phyloP scores from a whole-genome alignment of 2,329 filamentous ascomycete genomes.

The Orbilia ellipsospora region DNA sequence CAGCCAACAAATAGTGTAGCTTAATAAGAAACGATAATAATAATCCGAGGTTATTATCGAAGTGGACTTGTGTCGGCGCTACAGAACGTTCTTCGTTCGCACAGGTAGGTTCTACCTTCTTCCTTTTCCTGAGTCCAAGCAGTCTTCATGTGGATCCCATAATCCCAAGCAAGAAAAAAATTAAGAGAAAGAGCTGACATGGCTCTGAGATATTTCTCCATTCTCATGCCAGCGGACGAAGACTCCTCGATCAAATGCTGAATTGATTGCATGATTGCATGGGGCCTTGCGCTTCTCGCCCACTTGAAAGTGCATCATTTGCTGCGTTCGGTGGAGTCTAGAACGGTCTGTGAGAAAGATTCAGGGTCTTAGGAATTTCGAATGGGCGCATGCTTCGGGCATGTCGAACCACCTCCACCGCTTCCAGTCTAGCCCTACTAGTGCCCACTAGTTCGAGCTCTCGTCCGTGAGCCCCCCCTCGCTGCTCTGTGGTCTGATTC shows the following conservation, averaged over 20 bases:
- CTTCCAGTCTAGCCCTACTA: conserved; percentile 11
- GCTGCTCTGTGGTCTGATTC: background rate
- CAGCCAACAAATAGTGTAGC: background rate
- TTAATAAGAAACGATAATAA: conserved; percentile 1
- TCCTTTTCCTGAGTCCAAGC: too few species aligned
- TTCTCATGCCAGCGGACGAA: conserved; percentile 1
- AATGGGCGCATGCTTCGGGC: conserved; percentile 24
- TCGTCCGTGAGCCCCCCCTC: too few species aligned
- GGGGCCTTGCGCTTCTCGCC: conserved; percentile 36
- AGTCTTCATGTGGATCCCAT: background rate
- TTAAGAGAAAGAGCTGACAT: background rate
- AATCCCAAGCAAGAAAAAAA: background rate
- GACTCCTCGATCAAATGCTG: too few species aligned
- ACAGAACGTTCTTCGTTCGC: too few species aligned
- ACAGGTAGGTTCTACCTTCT: too few species aligned
- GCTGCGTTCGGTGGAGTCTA: conserved; percentile 13
- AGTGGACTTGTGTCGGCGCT: too few species aligned
- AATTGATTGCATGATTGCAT: conserved; percentile 18
- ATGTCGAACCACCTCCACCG: conserved; percentile 25
- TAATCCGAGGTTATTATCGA: conserved; percentile 8
- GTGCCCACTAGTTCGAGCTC: conserved; percentile 1
- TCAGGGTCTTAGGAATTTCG: conserved; percentile 47
- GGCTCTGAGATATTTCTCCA: background rate
- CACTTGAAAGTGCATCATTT: conserved; percentile 21
- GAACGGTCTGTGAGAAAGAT: conserved; percentile 15